Base-by-base conservation (phyloP, 331 rosid genomes). In the Spiraea crenata region DNA sequence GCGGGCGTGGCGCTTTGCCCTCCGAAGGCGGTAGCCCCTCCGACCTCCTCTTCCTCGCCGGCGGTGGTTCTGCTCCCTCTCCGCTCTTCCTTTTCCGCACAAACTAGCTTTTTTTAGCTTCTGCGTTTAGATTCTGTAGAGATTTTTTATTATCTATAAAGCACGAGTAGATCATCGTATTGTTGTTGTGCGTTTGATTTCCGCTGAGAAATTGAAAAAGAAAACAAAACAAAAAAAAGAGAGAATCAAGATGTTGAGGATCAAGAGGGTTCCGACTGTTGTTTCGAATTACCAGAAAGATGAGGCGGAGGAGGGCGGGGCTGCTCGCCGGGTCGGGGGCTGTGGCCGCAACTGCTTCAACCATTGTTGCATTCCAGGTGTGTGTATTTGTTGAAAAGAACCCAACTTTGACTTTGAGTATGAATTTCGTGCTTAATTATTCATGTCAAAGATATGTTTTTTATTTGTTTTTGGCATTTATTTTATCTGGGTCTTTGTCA, bases 1-100 rank as follows among this genome's bases (percentile, higher is more conserved):
- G 98, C 80, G 98, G 99, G 74, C 99, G 98, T 82, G 99, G 99
- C 69, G 99, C 99, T 69, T 59, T 91, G 91, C 99, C 99, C 57
- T 95, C 99, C 25, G 99, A 95, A 85, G 99, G 99, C 80, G 99
- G 99, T 65, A 89, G 89, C 72, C 99, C 99, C 64, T 95, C 98
- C 49, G 99, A 95, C 84, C 96, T 95, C 49, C 98, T 95, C 85
- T 95, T 95, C 77, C 98, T 95, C 1, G 99, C 99, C 1, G 98
- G 99, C 17, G 99, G 99, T 45, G 99, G 92, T 63, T 50, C 83
- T 12, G 45, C 39, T 37, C 20, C 16, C 19, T 38, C 63, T 12
- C 25, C 63, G 12, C 25, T 68, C 67, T 63, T 58, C 66, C 37
- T 65, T 46, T 57, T 66, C 42, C 9, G 63, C 59, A 17, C 60